Conservation (phyloP, 352 stramenopile genomes). For the Paralagenidium karlingii region DNA sequence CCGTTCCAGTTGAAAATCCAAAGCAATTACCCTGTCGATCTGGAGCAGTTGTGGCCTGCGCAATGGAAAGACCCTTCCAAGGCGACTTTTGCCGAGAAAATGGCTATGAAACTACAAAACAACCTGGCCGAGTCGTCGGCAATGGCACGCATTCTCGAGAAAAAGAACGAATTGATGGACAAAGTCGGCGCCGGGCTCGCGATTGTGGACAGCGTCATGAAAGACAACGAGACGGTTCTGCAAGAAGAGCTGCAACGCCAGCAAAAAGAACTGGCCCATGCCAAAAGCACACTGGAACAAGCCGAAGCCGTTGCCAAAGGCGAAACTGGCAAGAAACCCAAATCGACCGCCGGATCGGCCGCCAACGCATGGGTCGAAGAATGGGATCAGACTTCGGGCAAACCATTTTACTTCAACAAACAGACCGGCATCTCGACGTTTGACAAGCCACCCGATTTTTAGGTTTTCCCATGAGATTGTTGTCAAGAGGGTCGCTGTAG, state of each 20-base stretch:
- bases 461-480: neutral
- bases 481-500: no score
- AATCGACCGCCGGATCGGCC: conserved; percentile 1
- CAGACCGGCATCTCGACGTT: conserved; percentile 69
- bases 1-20: conserved; percentile 78
- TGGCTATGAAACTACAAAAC: conserved; percentile 48
- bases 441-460: conserved; percentile 66
- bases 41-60: conserved; percentile 72
- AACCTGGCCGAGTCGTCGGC: conserved; percentile 43
- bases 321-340: conserved; percentile 5
- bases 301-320: conserved; percentile 10
- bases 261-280: conserved; percentile 10
- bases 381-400: conserved; percentile 59
- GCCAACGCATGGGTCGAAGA: conserved; percentile 49
- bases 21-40: conserved; percentile 70
- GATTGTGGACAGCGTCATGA: conserved; percentile 50
- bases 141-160: conserved; percentile 40
- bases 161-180: conserved; percentile 52
- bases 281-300: conserved; percentile 7
- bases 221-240: conserved; percentile 47
- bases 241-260: conserved; percentile 43
- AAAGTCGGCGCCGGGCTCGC: conserved; percentile 53
- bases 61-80: conserved; percentile 47
- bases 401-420: conserved; percentile 84
- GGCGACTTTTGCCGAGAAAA: conserved; percentile 35